These are phyloP conservation scores for Chimonanthus salicifolius DNA, from an alignment of 164 flowering plant species.

Conservation along the genomic window DNA sequence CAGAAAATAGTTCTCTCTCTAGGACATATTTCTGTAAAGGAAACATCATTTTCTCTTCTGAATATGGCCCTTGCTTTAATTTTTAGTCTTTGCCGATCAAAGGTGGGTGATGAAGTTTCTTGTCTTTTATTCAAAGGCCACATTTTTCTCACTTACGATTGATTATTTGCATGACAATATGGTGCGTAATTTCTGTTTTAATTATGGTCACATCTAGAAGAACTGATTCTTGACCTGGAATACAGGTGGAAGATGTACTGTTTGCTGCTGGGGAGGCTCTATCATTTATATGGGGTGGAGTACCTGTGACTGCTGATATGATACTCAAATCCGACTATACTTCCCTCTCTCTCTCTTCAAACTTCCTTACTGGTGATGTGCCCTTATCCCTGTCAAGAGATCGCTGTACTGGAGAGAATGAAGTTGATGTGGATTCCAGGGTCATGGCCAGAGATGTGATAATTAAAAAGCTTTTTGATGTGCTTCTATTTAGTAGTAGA, in stretches of 20 bases:
- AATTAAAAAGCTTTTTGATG: slow-evolving; percentile 76
- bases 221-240: slow-evolving; percentile 3
- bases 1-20: slow-evolving; percentile 72
- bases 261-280: slow-evolving; percentile 99
- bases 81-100: slow-evolving; percentile 79
- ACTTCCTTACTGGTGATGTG: slow-evolving; percentile 64
- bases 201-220: not conserved
- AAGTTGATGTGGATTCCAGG: slow-evolving; percentile 38
- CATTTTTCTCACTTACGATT: not conserved
- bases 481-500: slow-evolving; percentile 71
- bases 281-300: slow-evolving; percentile 94
- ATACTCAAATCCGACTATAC: slow-evolving; percentile 85
- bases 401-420: slow-evolving; percentile 24
- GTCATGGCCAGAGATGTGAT: slow-evolving; percentile 53
- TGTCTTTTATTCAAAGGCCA: not conserved
- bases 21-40: slow-evolving; percentile 80
- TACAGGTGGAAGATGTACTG: slow-evolving; percentile 87
- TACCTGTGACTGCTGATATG: slow-evolving; percentile 82
- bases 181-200: not conserved
- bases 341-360: slow-evolving; percentile 78
- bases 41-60: slow-evolving; percentile 50
- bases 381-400: slow-evolving; percentile 30
- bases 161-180: slow-evolving; percentile 7
- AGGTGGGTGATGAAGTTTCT: slow-evolving; percentile 39
- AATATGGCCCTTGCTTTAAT: slow-evolving; percentile 66